Evolutionary conservation across 768 basidiomycete genomes (phyloP).

Genomic region (Hericium coralloides): DNA sequence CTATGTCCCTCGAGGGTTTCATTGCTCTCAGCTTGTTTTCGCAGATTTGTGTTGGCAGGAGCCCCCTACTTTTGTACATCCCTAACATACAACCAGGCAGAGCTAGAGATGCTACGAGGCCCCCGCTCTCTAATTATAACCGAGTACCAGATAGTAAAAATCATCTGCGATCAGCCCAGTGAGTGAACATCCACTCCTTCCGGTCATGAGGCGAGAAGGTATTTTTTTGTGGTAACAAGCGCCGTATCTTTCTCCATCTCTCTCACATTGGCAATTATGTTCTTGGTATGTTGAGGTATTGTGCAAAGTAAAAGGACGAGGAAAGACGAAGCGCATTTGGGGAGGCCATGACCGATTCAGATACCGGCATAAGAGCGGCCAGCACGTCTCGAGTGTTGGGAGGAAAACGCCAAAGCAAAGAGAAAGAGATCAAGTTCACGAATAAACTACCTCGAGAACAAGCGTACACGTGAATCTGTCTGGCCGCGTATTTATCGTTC

Average conservation of each 20-base stretch:
- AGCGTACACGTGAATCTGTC: conserved; percentile 52
- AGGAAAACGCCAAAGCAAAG: conserved; percentile 69
- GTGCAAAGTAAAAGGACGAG: too few relatives aligned
- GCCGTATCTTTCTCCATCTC: conserved; percentile 4
- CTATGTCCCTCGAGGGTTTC: too few relatives aligned
- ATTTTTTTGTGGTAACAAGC: conserved; percentile 9
- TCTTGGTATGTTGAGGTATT: too few relatives aligned
- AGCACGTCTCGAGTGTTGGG: conserved; percentile 62
- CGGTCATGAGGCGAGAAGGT: conserved; percentile 11
- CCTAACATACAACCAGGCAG: too few relatives aligned
- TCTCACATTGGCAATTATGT: conserved; percentile 3
- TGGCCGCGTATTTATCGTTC: too few relatives aligned
- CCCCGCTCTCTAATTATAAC: too few relatives aligned
- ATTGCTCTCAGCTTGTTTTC: too few relatives aligned
- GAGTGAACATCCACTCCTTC: not conserved
- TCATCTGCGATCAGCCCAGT: too few relatives aligned
- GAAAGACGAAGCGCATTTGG: conserved; percentile 57
- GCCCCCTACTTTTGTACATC: too few relatives aligned
- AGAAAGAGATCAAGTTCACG: conserved; percentile 67
- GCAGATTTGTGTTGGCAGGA: too few relatives aligned
- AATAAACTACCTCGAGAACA: conserved; percentile 66
- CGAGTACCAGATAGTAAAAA: conserved; percentile 3
- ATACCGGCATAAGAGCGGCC: conserved; percentile 52
- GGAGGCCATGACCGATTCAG: conserved; percentile 56
- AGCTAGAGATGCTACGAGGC: too few relatives aligned